phyloP scores from a whole-genome alignment of 306 rosid genomes.

The Trifolium dubium region DNA sequence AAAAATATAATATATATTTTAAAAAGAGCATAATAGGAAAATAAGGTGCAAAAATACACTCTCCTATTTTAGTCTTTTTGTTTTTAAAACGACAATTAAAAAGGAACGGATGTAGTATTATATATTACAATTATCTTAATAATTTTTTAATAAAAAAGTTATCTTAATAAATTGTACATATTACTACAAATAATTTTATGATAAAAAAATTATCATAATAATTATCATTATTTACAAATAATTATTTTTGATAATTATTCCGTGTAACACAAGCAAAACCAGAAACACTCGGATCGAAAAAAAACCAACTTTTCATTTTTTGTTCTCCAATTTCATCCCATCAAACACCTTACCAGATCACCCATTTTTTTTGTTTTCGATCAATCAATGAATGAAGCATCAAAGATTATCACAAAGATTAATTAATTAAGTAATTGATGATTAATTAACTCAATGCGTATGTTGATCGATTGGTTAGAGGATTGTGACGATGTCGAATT shows the following conservation, averaged over 20 bases:
- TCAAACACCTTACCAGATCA: not conserved
- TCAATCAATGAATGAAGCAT: not conserved
- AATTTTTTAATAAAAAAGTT: too few relatives aligned
- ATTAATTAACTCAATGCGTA: not conserved
- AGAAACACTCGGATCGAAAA: not conserved
- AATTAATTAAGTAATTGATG: not conserved
- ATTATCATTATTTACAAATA: too few relatives aligned
- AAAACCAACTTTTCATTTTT: not conserved
- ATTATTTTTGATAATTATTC: not conserved
- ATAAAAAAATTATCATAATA: too few relatives aligned
- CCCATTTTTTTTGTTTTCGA: not conserved
- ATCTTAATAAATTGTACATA: too few relatives aligned
- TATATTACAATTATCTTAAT: too few relatives aligned
- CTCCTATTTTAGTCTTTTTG: too few relatives aligned
- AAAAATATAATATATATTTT: too few relatives aligned
- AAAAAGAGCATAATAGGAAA: too few relatives aligned
- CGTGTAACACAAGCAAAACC: constrained; percentile 16
- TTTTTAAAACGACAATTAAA: too few relatives aligned
- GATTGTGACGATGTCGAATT: constrained; percentile 67
- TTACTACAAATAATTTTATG: too few relatives aligned
- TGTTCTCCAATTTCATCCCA: not conserved
- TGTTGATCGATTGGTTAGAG: constrained; percentile 5
- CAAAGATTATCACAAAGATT: not conserved
- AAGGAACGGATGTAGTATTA: too few relatives aligned
- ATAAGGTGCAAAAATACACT: too few relatives aligned